A percentile compares a stretch with the other conserved stretches of the same genome.
phyloP scores from a whole-genome alignment of 257 asterid species.

The Coffea eugenioides region DNA sequence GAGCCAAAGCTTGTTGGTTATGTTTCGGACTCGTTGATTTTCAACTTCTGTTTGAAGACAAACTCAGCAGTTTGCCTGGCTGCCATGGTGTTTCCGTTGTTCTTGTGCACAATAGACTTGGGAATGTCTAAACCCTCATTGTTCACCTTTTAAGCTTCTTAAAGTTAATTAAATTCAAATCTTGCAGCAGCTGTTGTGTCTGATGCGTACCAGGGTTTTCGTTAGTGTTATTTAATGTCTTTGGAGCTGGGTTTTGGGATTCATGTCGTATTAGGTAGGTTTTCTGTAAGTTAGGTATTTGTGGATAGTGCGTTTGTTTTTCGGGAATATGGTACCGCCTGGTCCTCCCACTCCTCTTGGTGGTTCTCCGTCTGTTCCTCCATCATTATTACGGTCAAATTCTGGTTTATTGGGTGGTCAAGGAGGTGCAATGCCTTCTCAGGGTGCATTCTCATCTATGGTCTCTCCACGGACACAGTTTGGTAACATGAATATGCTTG shows the following conservation, averaged over 20 bases:
- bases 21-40: conserved; percentile 18
- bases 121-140: conserved; percentile 20
- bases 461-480: conserved; percentile 69
- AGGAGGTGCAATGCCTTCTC: conserved; percentile 71
- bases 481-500: conserved; percentile 65
- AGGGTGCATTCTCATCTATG: conserved; percentile 56
- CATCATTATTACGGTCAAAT: conserved; percentile 69
- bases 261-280: conserved; percentile 25
- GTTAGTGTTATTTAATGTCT: background rate
- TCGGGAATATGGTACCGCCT: conserved; percentile 63
- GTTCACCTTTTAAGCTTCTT: background rate
- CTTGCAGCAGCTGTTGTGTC: background rate
- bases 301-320: conserved; percentile 17
- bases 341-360: conserved; percentile 76
- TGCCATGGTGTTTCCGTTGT: conserved; percentile 7
- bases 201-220: conserved; percentile 1
- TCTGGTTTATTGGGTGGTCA: conserved; percentile 77
- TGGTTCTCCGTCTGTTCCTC: conserved; percentile 57
- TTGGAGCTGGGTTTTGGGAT: conserved; percentile 18
- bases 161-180: background rate
- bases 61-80: conserved; percentile 2
- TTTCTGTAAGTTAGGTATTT: conserved; percentile 17
- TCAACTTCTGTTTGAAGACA: conserved; percentile 7
- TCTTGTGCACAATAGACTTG: conserved; percentile 14
- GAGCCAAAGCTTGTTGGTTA: conserved; percentile 20